Evolutionary conservation across 2,329 filamentous ascomycete genomes (phyloP), one percentile per base, ranked within the genome.

Genomic region (Erysiphe neolycopersici): DNA sequence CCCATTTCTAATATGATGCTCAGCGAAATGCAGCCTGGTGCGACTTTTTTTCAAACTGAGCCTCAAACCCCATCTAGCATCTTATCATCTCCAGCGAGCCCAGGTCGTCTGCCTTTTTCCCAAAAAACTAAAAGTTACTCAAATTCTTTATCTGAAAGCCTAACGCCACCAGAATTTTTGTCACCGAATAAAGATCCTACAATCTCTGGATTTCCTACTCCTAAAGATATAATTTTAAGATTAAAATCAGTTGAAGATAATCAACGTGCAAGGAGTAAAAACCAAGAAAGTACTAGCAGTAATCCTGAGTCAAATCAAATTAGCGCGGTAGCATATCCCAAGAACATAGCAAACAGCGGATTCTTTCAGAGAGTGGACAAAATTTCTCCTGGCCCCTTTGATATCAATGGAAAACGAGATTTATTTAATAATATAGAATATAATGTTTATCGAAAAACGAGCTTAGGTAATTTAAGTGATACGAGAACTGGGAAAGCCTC

Each of bases 311-410:
- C n/a, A 62, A 64, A 42, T 52, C 58, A 33, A 56, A 10, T 52
- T 46, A 65, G 64, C 52, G 64, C 64, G 18, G 11, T 11, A 6
- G 6, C 26, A 29, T n/a, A 14, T 26, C 68, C 70, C 22, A 57
- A 56, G 31, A 54, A 53, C 1, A 58, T 58, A 49, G 60, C 55
- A 16, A 60, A 58, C 46, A 60, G 57, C 41, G 62, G 58, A 43
- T 52, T 81, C 26, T 53, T 78, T 50, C 66, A 70, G 48, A 68
- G 72, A 43, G 71, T 80, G 65, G 69, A 79, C 50, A 67, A 62
- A 9, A 76, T 80, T 52, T 65, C 71, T 1, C 71, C 76, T 1
- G 76, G 73, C 0, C 76, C 76, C 0, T 79, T 81, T 51, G 71
- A 73, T 48, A 56, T 65, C 30, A 59, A 54, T 48, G 59, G 60